phyloP scores from a whole-genome alignment of 2,329 filamentous ascomycete genomes.

The Fonsecaea multimorphosa region DNA sequence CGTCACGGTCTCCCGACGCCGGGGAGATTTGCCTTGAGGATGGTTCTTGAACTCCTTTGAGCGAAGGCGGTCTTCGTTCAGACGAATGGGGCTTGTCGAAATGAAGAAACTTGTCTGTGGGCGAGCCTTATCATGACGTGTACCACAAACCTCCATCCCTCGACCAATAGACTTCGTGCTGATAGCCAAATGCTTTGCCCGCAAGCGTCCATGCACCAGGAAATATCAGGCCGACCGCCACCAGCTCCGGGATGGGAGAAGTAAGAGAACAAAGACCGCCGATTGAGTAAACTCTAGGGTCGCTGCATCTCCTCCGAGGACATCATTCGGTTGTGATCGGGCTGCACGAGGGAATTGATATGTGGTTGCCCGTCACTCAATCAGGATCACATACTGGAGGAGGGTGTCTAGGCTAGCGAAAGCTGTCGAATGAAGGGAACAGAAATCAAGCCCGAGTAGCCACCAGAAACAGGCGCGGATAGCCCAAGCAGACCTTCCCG shows the following conservation, averaged over 20 bases:
- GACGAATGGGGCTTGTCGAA: too few relatives aligned
- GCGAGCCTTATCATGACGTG: too few relatives aligned
- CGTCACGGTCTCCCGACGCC: too few relatives aligned
- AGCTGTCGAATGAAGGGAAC: background rate
- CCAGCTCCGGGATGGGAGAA: background rate
- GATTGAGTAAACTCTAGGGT: background rate
- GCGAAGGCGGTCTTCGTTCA: too few relatives aligned
- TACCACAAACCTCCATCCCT: background rate
- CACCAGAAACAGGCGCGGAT: constrained; percentile 64
- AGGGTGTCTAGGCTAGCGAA: background rate
- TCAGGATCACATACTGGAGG: background rate
- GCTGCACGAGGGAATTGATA: background rate
- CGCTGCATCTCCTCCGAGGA: background rate
- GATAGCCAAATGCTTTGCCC: background rate
- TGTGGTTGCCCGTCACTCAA: background rate
- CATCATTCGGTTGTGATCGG: background rate
- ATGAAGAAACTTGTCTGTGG: too few relatives aligned
- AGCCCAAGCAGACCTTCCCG: constrained; percentile 62
- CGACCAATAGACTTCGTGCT: background rate
- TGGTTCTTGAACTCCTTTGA: too few relatives aligned
- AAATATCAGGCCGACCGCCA: background rate
- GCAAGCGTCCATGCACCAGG: background rate
- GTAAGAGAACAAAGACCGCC: background rate
- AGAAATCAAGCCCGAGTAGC: constrained; percentile 40
- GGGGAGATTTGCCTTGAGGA: too few relatives aligned